Percentiles rank a stretch among this genome's conserved stretches.
Conservation (phyloP, 2,329 filamentous ascomycete species). For the Ophiostoma ulmi region DNA sequence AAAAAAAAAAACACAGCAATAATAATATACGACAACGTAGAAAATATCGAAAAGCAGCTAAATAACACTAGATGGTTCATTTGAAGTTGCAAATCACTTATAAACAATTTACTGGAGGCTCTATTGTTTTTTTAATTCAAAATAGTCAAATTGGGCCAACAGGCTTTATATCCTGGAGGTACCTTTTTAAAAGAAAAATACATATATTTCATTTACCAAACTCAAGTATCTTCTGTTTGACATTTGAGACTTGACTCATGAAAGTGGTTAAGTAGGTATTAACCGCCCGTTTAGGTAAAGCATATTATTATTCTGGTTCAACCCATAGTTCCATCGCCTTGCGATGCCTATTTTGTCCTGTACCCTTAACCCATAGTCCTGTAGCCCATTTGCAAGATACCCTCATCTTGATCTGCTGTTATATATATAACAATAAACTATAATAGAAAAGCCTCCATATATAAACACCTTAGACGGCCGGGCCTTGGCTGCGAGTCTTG, state of each 20-base stretch:
- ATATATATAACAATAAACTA: not conserved
- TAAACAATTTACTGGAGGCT: too few relatives aligned
- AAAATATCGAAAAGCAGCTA: not conserved
- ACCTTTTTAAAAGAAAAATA: too few relatives aligned
- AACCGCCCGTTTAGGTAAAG: not conserved
- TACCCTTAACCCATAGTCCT: not conserved
- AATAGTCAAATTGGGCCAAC: too few relatives aligned
- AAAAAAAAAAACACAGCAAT: not conserved
- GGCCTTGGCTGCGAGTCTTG: conserved; percentile 40
- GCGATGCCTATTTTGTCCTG: not conserved
- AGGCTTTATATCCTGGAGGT: too few relatives aligned
- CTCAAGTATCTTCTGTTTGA: too few relatives aligned
- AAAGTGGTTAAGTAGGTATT: too few relatives aligned
- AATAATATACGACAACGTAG: not conserved
- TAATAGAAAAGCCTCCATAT: not conserved
- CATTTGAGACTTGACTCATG: too few relatives aligned
- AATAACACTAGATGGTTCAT: not conserved
- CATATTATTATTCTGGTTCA: not conserved
- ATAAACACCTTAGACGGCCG: conserved; percentile 11
- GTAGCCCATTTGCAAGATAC: not conserved
- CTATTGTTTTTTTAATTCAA: too few relatives aligned
- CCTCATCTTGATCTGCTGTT: not conserved
- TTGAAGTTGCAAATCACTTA: too few relatives aligned
- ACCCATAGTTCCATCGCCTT: not conserved
- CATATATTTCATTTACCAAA: too few relatives aligned